Conservation (phyloP, 1,139 yeast species). For the Kodamaea ohmeri region DNA sequence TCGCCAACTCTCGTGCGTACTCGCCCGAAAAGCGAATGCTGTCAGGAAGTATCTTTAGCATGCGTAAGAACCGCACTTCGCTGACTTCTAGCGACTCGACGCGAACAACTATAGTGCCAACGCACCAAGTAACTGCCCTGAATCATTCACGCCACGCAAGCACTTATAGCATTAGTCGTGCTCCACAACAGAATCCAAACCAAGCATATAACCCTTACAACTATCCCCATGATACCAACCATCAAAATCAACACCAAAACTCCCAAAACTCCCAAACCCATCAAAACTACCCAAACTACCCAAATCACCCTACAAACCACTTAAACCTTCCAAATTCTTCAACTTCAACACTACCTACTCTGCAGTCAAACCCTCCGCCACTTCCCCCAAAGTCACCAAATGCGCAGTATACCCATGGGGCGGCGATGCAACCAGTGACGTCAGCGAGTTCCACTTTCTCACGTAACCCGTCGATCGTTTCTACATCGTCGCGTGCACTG, state of each 20-base stretch:
- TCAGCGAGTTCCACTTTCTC: not conserved
- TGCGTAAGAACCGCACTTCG: constrained; percentile 25
- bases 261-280: not conserved
- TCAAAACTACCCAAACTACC: not conserved
- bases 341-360: not conserved
- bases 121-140: constrained; percentile 30
- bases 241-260: constrained; percentile 1
- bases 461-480: not conserved
- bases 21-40: constrained; percentile 27
- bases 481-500: not conserved
- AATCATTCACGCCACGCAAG: constrained; percentile 43
- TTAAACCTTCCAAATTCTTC: not conserved
- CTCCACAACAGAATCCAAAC: no score
- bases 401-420: no score
- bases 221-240: no score
- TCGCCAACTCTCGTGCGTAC: constrained; percentile 36
- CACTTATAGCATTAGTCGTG: constrained; percentile 29
- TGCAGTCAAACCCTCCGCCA: no score
- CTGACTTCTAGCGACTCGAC: constrained; percentile 11
- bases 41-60: constrained; percentile 40
- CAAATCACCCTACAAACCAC: not conserved
- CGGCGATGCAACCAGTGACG: not conserved
- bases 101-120: constrained; percentile 27
- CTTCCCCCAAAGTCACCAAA: no score
- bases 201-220: no score